Evolutionary conservation across 805 yeast genomes (phyloP).

Genomic region (Lachancea lanzarotensis): DNA sequence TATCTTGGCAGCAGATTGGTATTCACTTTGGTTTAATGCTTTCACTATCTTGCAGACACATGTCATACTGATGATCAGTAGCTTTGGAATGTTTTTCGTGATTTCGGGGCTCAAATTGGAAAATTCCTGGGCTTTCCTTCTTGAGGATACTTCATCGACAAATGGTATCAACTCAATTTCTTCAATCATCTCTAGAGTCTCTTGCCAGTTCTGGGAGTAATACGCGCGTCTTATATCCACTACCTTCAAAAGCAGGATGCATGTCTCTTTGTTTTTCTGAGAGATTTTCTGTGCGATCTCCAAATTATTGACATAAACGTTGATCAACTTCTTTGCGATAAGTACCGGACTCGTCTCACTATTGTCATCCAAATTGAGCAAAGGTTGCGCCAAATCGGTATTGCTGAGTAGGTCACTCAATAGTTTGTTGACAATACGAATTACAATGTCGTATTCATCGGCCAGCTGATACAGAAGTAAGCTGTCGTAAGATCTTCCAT

Average conservation of each 20-base stretch:
- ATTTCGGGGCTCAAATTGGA: conserved; percentile 60
- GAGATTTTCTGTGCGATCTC: conserved; percentile 53
- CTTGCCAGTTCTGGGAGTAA: conserved; percentile 51
- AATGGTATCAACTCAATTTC: conserved; percentile 63
- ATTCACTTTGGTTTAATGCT: conserved; percentile 35
- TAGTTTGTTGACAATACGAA: conserved; percentile 63
- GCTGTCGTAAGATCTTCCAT: conserved; percentile 82
- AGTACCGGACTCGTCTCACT: conserved; percentile 39
- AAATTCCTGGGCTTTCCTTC: conserved; percentile 65
- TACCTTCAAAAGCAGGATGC: conserved; percentile 56
- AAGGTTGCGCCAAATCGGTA: conserved; percentile 59
- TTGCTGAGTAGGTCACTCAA: conserved; percentile 72
- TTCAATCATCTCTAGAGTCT: conserved; percentile 49
- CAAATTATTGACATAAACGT: conserved; percentile 45
- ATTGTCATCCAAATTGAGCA: conserved; percentile 34
- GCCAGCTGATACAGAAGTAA: conserved; percentile 79
- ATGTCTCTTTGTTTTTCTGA: conserved; percentile 53
- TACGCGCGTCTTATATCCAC: conserved; percentile 60
- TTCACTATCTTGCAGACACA: conserved; percentile 56
- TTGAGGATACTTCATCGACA: conserved; percentile 49
- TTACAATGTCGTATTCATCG: conserved; percentile 79
- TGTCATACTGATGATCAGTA: conserved; percentile 76
- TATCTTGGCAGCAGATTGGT: conserved; percentile 41
- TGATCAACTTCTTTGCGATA: conserved; percentile 33
- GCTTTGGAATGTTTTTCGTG: conserved; percentile 70